Conservation (phyloP, 1,284 basidiomycete genomes). For the Dichomitus squalens region DNA sequence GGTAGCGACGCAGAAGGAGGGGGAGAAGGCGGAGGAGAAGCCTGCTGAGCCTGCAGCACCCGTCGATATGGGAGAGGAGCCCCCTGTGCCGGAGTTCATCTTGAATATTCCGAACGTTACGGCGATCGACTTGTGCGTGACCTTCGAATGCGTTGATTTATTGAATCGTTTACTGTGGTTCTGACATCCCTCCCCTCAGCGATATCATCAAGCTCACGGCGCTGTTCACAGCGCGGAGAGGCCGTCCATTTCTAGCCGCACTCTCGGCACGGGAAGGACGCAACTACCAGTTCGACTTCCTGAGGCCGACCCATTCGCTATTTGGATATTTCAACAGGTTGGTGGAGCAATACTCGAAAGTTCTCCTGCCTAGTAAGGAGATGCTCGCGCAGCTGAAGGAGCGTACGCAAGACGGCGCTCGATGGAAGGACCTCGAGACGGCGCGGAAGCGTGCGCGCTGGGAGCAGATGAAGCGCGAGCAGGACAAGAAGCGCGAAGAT, state of each 20-base stretch:
- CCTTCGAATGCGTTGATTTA: neutral
- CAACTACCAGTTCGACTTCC: slow-evolving; percentile 98
- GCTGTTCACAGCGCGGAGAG: slow-evolving; percentile 92
- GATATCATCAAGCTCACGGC: slow-evolving; percentile 94
- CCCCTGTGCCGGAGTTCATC: slow-evolving; percentile 83
- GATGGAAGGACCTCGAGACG: slow-evolving; percentile 80
- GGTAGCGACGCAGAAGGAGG: slow-evolving; percentile 45
- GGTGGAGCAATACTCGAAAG: slow-evolving; percentile 94
- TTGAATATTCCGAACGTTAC: slow-evolving; percentile 90
- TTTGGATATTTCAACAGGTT: slow-evolving; percentile 97
- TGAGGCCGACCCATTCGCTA: slow-evolving; percentile 93
- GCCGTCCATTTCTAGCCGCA: slow-evolving; percentile 83
- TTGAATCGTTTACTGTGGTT: neutral
- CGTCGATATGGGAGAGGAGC: slow-evolving; percentile 75
- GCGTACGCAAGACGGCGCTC: slow-evolving; percentile 59
- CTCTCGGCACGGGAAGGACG: slow-evolving; percentile 89
- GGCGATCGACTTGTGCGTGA: slow-evolving; percentile 84
- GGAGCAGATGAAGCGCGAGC: slow-evolving; percentile 83
- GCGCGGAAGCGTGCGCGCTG: slow-evolving; percentile 85
- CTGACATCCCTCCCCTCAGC: slow-evolving; percentile 43
- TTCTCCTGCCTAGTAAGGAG: slow-evolving; percentile 84
- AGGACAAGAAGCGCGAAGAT: slow-evolving; percentile 85
- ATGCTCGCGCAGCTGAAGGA: slow-evolving; percentile 71
- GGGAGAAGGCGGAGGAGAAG: slow-evolving; percentile 41
- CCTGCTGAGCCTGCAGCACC: slow-evolving; percentile 32